These are phyloP conservation scores for Albugo laibachii DNA, from an alignment of 352 stramenopile genomes.

Conservation along the genomic window DNA sequence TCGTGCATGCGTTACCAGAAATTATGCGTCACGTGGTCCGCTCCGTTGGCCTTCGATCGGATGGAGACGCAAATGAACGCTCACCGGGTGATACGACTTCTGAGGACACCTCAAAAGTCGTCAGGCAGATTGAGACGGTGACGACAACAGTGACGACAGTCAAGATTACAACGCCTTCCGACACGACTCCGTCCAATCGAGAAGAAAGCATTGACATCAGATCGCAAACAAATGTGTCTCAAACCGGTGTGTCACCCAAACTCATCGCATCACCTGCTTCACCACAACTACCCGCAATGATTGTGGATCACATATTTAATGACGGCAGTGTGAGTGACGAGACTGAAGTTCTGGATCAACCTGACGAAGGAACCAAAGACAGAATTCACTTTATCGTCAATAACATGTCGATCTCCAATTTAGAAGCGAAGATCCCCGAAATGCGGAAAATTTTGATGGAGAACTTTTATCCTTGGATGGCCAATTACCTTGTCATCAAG, in stretches of 20 bases:
- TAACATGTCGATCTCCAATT: slow-evolving; percentile 95
- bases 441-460: slow-evolving; percentile 87
- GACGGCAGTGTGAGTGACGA: slow-evolving; percentile 41
- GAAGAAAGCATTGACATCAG: not conserved
- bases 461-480: slow-evolving; percentile 93
- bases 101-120: not conserved
- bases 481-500: slow-evolving; percentile 98
- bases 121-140: slow-evolving; percentile 9
- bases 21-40: slow-evolving; percentile 77
- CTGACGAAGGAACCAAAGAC: slow-evolving; percentile 81
- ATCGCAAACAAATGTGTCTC: not conserved
- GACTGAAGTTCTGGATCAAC: slow-evolving; percentile 35
- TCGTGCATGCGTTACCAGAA: slow-evolving; percentile 86
- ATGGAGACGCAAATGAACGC: slow-evolving; percentile 10
- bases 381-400: slow-evolving; percentile 99
- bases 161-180: not conserved
- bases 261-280: slow-evolving; percentile 18
- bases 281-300: slow-evolving; percentile 13
- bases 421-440: slow-evolving; percentile 93
- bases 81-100: not conserved
- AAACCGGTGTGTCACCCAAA: not conserved
- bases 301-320: slow-evolving; percentile 76
- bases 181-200: not conserved
- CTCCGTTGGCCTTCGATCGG: slow-evolving; percentile 15
- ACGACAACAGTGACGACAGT: slow-evolving; percentile 7